Conservation (phyloP, 106 monocot genomes). For the Apostasia shenzhenica region DNA sequence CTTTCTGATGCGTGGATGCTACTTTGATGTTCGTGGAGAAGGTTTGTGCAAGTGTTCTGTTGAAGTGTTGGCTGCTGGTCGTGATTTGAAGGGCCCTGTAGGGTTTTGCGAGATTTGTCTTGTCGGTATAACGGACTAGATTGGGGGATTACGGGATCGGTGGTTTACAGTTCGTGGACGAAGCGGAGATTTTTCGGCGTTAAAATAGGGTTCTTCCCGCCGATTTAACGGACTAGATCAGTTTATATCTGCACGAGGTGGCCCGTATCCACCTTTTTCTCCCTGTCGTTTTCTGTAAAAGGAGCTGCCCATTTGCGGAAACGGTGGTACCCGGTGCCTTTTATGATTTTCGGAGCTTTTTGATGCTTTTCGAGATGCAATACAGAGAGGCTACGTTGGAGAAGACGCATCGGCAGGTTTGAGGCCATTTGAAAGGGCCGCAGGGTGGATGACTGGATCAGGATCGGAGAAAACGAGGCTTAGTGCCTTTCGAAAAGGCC, state of each 20-base stretch:
- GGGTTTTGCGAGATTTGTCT: not conserved
- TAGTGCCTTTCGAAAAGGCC: not conserved
- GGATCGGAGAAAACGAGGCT: not conserved
- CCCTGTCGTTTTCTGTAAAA: constrained; percentile 30
- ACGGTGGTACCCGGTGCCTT: constrained; percentile 15
- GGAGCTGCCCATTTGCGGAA: constrained; percentile 17
- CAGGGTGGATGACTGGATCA: constrained; percentile 4
- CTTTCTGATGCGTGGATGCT: not conserved
- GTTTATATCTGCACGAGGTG: constrained; percentile 16
- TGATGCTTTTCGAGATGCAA: not conserved
- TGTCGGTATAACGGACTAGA: not conserved
- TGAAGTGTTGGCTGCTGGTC: not conserved
- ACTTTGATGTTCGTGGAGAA: too few relatives aligned
- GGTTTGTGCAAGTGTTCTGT: too few relatives aligned
- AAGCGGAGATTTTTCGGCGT: not conserved
- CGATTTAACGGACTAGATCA: constrained; percentile 3
- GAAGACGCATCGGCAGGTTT: constrained; percentile 2
- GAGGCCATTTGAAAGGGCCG: not conserved
- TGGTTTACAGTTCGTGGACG: not conserved
- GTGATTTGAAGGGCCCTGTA: too few relatives aligned
- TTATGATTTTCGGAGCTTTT: constrained; percentile 8
- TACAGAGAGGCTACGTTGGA: constrained; percentile 8
- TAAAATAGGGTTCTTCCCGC: not conserved
- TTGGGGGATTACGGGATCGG: not conserved
- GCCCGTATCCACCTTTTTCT: constrained; percentile 7